These are phyloP conservation scores for Inga oerstediana DNA, from an alignment of 306 rosid genomes.

Conservation along the genomic window DNA sequence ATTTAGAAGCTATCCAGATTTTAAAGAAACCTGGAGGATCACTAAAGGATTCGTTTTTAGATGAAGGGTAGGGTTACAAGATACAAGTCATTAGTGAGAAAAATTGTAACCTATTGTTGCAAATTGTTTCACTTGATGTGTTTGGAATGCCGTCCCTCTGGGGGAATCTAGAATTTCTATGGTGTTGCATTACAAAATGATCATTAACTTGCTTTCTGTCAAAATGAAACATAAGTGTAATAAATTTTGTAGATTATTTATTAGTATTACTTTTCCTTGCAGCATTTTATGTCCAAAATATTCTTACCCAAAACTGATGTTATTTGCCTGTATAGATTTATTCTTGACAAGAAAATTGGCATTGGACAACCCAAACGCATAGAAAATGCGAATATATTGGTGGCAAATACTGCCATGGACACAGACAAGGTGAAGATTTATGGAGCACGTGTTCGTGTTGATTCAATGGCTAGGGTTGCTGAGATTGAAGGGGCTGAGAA, in stretches of 20 bases:
- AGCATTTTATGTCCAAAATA: not conserved
- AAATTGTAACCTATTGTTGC: not conserved
- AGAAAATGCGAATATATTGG: conserved; percentile 89
- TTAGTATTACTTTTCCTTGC: conserved; percentile 9
- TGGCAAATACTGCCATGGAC: conserved; percentile 99
- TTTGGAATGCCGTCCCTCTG: conserved; percentile 1
- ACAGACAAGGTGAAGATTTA: conserved; percentile 96
- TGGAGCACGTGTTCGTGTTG: conserved; percentile 96
- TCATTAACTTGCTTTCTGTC: conserved; percentile 11
- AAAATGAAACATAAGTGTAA: not conserved
- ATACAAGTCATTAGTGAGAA: not conserved
- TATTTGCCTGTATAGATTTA: conserved; percentile 59
- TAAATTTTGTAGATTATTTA: not conserved
- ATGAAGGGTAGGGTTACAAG: conserved; percentile 72
- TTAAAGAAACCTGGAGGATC: conserved; percentile 99
- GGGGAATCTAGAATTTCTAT: not conserved
- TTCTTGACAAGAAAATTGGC: conserved; percentile 99
- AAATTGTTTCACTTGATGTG: conserved; percentile 2
- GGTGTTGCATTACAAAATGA: conserved; percentile 20
- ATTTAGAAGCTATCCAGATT: conserved; percentile 89
- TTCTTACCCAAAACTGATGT: conserved; percentile 24
- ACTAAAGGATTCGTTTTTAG: conserved; percentile 81
- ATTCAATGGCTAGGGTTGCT: conserved; percentile 92
- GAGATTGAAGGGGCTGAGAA: conserved; percentile 96
- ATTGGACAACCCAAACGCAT: conserved; percentile 97